These are phyloP conservation scores for Penicillium cinerascens DNA, from an alignment of 495 filamentous ascomycete species.

Conservation along the genomic window DNA sequence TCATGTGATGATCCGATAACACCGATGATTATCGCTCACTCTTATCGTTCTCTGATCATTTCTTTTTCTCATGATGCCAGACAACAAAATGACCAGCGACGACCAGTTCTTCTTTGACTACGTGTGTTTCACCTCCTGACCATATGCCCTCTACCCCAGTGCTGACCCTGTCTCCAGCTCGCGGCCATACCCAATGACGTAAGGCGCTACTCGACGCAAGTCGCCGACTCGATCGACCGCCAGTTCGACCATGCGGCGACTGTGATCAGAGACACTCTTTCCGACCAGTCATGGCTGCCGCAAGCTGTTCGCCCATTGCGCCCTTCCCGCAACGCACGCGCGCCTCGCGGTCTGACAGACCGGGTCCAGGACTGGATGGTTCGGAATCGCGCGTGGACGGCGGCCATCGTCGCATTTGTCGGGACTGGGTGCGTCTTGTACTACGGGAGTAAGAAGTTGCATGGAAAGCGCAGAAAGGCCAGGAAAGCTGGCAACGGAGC, in stretches of 20 bases:
- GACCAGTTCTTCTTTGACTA: slow-evolving; percentile 51
- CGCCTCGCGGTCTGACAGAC: slow-evolving; percentile 38
- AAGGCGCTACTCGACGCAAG: slow-evolving; percentile 57
- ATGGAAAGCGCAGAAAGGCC: slow-evolving; percentile 68
- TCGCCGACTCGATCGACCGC: slow-evolving; percentile 73
- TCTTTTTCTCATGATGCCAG: slow-evolving; percentile 10
- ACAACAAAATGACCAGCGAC: slow-evolving; percentile 47
- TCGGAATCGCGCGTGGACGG: slow-evolving; percentile 65
- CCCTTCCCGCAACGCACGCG: slow-evolving; percentile 42
- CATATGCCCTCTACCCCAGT: neutral
- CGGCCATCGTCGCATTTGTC: slow-evolving; percentile 62
- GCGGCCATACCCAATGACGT: slow-evolving; percentile 70
- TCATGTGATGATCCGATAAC: slow-evolving; percentile 9
- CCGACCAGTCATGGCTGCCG: slow-evolving; percentile 65
- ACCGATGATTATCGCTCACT: slow-evolving; percentile 11
- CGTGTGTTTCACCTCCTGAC: slow-evolving; percentile 22
- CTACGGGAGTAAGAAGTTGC: slow-evolving; percentile 56
- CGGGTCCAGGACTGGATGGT: slow-evolving; percentile 59
- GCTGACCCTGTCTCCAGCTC: slow-evolving; percentile 50
- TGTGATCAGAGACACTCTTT: slow-evolving; percentile 58
- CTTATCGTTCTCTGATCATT: slow-evolving; percentile 15
- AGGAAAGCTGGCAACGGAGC: slow-evolving; percentile 77
- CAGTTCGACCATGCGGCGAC: slow-evolving; percentile 68
- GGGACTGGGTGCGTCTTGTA: slow-evolving; percentile 65
- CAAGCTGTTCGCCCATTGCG: slow-evolving; percentile 59